Evolutionary conservation across 345 rosid genomes (phyloP), one percentile per base, ranked within the genome.

Genomic region (Clausena lansium): DNA sequence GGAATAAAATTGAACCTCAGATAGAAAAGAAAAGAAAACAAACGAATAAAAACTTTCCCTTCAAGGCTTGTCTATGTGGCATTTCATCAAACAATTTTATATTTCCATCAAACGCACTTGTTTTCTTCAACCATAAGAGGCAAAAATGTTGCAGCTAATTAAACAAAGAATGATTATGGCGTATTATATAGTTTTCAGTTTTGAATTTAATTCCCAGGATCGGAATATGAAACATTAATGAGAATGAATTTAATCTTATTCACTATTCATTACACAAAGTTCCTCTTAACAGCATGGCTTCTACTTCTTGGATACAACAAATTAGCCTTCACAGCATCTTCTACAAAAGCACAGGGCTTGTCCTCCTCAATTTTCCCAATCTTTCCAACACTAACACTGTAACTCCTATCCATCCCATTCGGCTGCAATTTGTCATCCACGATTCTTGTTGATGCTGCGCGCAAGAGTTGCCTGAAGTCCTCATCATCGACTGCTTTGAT

Each of bases 321-420:
- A 38, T 54, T 32, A 4, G n/a, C 71, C 68, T 32, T 74, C 7
- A 17, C 6, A 47, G 22, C 71, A 39, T 71, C 79, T 25, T 83
- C 89, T 79, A 79, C 82, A 28, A 87, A 87, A 6, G 76, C 77
- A 76, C 89, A 86, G 67, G 90, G 74, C 75, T 55, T 62, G 35
- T 84, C 83, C 75, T 87, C 90, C 9, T 89, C 88, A 70, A 87
- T 87, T 71, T 79, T 81, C 39, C 90, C 89, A n/a, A 89, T 83
- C 82, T 75, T 84, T 62, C 92, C 92, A 1, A 89, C 10, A 60
- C 85, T 87, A 27, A 89, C 88, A 68, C 87, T 86, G 24, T 84
- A 86, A 61, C 87, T 84, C 84, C 88, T 84, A 22, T 30, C 58
- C 82, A 61, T 47, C 9, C 73, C 76, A 35, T 17, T 45, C 11